phyloP scores from a whole-genome alignment of 2,329 filamentous ascomycete species.

The Davidsoniella eucalypti region DNA sequence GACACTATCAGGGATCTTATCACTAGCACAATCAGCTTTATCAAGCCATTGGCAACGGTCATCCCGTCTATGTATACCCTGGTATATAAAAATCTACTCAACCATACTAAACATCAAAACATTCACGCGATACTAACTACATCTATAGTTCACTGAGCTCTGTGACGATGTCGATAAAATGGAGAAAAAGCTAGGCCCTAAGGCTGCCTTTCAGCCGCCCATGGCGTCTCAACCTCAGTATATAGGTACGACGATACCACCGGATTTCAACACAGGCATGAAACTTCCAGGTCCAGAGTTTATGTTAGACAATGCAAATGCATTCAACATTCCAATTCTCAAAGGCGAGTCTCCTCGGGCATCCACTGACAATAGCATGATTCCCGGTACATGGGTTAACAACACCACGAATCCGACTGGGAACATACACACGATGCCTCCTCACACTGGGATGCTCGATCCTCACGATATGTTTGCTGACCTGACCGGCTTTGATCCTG shows the following conservation, averaged over 20 bases:
- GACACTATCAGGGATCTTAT: conserved; percentile 20
- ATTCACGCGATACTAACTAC: not conserved
- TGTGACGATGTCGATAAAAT: conserved; percentile 4
- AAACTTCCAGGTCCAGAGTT: conserved; percentile 1
- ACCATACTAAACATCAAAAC: not conserved
- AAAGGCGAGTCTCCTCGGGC: not conserved
- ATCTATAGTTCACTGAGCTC: conserved; percentile 2
- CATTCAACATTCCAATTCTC: conserved; percentile 3
- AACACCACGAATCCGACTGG: too few species aligned
- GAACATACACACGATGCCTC: too few species aligned
- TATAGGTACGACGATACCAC: not conserved
- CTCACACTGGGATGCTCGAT: too few species aligned
- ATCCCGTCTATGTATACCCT: conserved; percentile 15
- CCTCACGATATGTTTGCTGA: not conserved
- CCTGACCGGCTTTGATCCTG: not conserved
- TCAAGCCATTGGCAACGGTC: conserved; percentile 19
- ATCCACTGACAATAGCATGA: too few species aligned
- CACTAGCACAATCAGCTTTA: conserved; percentile 20
- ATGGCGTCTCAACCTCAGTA: too few species aligned
- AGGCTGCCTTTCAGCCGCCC: not conserved
- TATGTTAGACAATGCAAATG: conserved; percentile 5
- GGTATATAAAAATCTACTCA: conserved; percentile 1
- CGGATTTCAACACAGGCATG: not conserved
- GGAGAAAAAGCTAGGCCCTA: conserved; percentile 4
- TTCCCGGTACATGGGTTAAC: too few species aligned